Conservation (phyloP, 208 protist genomes). For the Trichomonas vaginalis region DNA sequence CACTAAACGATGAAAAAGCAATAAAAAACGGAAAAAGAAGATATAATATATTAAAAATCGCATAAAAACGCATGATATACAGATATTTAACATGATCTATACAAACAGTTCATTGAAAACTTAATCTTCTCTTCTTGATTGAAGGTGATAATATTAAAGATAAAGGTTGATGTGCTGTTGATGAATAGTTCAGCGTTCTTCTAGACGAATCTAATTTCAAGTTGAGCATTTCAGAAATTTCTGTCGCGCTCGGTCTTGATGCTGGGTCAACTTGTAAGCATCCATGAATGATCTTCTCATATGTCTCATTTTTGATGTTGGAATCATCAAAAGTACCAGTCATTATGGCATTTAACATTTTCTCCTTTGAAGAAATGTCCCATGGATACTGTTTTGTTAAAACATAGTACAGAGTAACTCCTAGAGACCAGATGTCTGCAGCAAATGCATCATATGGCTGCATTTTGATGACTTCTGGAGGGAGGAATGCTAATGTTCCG, state of each 20-base stretch:
- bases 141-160: neutral
- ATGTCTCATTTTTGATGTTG: neutral
- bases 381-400: neutral
- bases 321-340: neutral
- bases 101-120: too few species aligned
- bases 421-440: neutral
- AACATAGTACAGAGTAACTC: neutral
- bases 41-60: too few species aligned
- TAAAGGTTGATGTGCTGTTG: neutral
- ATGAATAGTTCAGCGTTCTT: neutral
- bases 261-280: neutral
- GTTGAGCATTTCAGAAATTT: neutral
- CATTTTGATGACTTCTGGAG: neutral
- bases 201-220: neutral
- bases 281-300: neutral
- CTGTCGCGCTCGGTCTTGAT: neutral
- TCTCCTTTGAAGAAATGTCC: neutral
- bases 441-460: neutral
- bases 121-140: neutral
- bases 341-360: neutral
- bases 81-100: too few species aligned
- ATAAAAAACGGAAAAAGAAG: too few species aligned
- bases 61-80: too few species aligned
- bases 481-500: neutral
- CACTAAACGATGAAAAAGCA: too few species aligned